Evolutionary conservation across 257 asterid species (phyloP).

Genomic region (Solanum etuberosum): DNA sequence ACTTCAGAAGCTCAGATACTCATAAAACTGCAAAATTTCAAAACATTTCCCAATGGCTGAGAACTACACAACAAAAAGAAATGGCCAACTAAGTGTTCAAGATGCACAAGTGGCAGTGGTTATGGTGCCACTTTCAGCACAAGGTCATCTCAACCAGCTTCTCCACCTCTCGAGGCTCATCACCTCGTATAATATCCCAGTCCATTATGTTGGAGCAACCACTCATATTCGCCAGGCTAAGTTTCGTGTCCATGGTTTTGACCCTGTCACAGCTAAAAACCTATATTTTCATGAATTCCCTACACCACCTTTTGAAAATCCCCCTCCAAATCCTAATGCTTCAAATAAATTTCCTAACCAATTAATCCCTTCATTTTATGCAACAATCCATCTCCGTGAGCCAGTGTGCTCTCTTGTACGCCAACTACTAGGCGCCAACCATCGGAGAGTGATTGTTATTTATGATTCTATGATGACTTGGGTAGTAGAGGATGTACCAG

Average conservation of each 20-base stretch:
- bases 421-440: conserved; percentile 3
- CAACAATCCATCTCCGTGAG: conserved; percentile 23
- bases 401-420: conserved; percentile 23
- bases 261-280: conserved; percentile 24
- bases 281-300: conserved; percentile 41
- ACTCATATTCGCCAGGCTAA: conserved; percentile 46
- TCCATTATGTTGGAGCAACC: conserved; percentile 41
- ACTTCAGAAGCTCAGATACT: not conserved
- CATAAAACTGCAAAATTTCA: not conserved
- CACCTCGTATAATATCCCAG: conserved; percentile 31
- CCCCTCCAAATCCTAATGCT: conserved; percentile 28
- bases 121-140: conserved; percentile 62
- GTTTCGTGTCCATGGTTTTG: conserved; percentile 34
- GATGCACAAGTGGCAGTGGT: conserved; percentile 26
- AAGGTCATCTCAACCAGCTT: conserved; percentile 77
- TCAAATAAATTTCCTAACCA: conserved; percentile 44
- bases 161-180: conserved; percentile 55
- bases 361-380: conserved; percentile 27
- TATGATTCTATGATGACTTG: conserved; percentile 47
- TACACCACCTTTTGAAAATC: conserved; percentile 18
- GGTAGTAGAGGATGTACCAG: conserved; percentile 26
- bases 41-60: not conserved
- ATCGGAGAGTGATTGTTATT: conserved; percentile 25
- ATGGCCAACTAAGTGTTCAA: not conserved
- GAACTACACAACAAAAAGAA: not conserved